A percentile compares a stretch with the other conserved stretches of the same genome.
These are phyloP conservation scores for Paecilomyces variotii DNA, from an alignment of 2,329 filamentous ascomycete species.

Conservation along the genomic window DNA sequence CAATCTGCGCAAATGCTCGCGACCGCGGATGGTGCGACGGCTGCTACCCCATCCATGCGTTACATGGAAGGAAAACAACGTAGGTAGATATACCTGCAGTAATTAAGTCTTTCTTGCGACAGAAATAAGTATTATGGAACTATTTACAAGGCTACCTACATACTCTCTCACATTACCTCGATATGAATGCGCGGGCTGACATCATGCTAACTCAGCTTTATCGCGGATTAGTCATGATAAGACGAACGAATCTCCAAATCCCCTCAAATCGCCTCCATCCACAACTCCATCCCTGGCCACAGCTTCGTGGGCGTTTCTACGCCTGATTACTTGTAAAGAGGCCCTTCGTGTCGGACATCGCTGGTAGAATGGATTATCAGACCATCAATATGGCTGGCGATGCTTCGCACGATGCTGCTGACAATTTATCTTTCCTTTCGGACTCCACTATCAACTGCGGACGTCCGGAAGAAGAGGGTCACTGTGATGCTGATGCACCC, in stretches of 20 bases:
- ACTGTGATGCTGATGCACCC: not conserved
- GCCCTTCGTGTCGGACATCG: not conserved
- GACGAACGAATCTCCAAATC: not conserved
- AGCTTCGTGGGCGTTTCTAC: not conserved
- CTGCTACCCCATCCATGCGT: not conserved
- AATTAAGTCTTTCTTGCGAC: not conserved
- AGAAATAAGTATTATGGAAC: not conserved
- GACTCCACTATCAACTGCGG: not conserved
- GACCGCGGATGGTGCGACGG: not conserved
- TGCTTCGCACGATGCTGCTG: constrained; percentile 9
- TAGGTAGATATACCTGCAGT: not conserved
- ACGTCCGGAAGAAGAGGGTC: not conserved
- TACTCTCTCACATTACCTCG: too few relatives aligned
- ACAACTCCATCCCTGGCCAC: not conserved
- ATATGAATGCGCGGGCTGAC: not conserved
- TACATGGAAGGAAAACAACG: not conserved
- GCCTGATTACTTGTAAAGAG: not conserved
- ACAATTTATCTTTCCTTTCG: not conserved
- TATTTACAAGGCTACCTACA: too few relatives aligned
- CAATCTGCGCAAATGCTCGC: not conserved
- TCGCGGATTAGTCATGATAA: not conserved
- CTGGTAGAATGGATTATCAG: constrained; percentile 26
- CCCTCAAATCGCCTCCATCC: not conserved
- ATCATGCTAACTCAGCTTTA: not conserved
- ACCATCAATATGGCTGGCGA: constrained; percentile 24